Conservation (phyloP, 495 filamentous ascomycete genomes). For the Penicillium longicatenatum region DNA sequence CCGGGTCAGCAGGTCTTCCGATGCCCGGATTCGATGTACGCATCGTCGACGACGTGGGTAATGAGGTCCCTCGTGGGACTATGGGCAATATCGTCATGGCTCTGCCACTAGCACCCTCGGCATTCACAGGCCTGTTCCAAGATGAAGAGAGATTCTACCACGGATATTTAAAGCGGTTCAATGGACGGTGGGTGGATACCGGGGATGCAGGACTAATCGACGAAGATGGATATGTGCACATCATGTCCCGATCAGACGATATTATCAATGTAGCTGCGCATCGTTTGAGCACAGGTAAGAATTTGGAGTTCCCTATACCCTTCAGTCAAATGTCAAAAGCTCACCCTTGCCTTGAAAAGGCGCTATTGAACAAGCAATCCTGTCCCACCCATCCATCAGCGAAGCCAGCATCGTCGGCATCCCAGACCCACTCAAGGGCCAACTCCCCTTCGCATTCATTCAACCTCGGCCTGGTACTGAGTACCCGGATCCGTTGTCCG, state of each 20-base stretch:
- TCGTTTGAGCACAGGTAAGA: constrained; percentile 80
- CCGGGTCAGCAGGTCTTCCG: constrained; percentile 84
- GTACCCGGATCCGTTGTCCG: constrained; percentile 36
- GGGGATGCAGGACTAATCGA: constrained; percentile 90
- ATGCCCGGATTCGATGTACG: constrained; percentile 90
- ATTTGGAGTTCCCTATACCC: background rate
- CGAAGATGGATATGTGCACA: constrained; percentile 76
- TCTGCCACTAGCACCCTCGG: constrained; percentile 80
- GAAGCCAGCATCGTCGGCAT: constrained; percentile 86
- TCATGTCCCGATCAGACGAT: constrained; percentile 87
- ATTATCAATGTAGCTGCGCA: constrained; percentile 96
- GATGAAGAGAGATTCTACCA: constrained; percentile 83
- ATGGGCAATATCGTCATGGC: constrained; percentile 93
- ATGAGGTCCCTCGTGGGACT: constrained; percentile 61
- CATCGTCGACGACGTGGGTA: constrained; percentile 77
- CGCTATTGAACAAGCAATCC: constrained; percentile 86
- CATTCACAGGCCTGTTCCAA: constrained; percentile 79
- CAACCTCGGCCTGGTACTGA: constrained; percentile 51
- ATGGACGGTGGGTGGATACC: constrained; percentile 82
- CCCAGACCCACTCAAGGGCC: constrained; percentile 83
- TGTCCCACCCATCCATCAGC: constrained; percentile 72
- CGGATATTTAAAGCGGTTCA: constrained; percentile 78
- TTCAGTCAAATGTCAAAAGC: background rate
- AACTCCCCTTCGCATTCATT: constrained; percentile 88
- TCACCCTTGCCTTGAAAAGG: constrained; percentile 42